These are phyloP conservation scores for Ophiocordyceps camponoti-saundersi DNA, from an alignment of 2,329 filamentous ascomycete species.

Conservation along the genomic window DNA sequence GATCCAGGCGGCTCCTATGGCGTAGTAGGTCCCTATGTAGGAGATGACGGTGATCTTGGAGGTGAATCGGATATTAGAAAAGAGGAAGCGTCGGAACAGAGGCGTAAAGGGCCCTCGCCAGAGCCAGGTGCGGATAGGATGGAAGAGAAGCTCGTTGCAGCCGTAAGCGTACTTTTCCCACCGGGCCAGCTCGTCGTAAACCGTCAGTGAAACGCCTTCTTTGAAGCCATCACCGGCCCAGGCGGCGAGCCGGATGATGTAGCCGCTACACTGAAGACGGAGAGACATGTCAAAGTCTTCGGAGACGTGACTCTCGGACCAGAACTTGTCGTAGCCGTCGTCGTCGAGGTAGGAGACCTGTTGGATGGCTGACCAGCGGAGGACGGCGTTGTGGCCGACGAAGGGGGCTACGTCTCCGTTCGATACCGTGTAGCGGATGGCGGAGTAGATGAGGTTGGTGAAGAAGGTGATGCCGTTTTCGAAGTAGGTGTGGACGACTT, in stretches of 20 bases:
- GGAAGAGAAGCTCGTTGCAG: slow-evolving; percentile 68
- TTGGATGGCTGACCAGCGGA: slow-evolving; percentile 61
- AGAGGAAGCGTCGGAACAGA: slow-evolving; percentile 58
- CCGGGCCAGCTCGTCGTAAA: slow-evolving; percentile 68
- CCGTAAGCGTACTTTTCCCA: slow-evolving; percentile 84
- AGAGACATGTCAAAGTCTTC: slow-evolving; percentile 75
- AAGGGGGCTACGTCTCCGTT: slow-evolving; percentile 66
- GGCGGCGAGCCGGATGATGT: slow-evolving; percentile 54
- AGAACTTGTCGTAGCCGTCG: slow-evolving; percentile 62
- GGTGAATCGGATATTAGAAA: slow-evolving; percentile 55
- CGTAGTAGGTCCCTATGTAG: slow-evolving; percentile 69
- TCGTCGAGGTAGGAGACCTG: slow-evolving; percentile 54
- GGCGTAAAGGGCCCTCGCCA: slow-evolving; percentile 62
- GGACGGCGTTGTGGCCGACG: slow-evolving; percentile 64
- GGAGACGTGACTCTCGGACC: slow-evolving; percentile 65
- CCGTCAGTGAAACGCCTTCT: slow-evolving; percentile 68
- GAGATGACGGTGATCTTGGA: slow-evolving; percentile 62
- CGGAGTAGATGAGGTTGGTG: slow-evolving; percentile 59
- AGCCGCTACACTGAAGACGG: slow-evolving; percentile 54
- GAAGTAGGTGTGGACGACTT: slow-evolving; percentile 58
- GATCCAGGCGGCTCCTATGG: slow-evolving; percentile 59
- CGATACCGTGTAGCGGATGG: slow-evolving; percentile 60
- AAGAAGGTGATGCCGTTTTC: slow-evolving; percentile 57
- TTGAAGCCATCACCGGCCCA: slow-evolving; percentile 67
- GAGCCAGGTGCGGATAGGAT: slow-evolving; percentile 58